phyloP scores from a whole-genome alignment of 495 filamentous ascomycete genomes.

The Chaetomium fimeti region DNA sequence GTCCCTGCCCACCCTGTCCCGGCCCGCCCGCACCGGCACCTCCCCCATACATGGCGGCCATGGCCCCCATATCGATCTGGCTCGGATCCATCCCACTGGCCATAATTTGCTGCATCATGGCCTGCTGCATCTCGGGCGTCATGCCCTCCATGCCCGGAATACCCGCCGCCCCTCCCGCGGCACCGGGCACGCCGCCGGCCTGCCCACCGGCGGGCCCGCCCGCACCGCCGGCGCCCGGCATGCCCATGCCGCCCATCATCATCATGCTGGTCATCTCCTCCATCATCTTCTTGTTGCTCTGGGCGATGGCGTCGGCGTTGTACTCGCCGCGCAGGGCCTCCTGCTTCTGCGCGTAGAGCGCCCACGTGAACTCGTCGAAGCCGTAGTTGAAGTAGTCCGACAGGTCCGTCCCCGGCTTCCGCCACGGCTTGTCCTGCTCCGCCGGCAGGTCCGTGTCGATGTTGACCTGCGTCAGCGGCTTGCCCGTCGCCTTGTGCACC shows the following conservation, averaged over 20 bases:
- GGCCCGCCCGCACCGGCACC: constrained; percentile 39
- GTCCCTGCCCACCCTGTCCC: constrained; percentile 50
- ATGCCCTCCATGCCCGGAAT: constrained; percentile 58
- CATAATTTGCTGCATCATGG: constrained; percentile 81
- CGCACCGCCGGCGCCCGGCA: background rate
- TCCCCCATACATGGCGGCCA: constrained; percentile 51
- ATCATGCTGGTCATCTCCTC: constrained; percentile 90
- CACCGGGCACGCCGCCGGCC: background rate
- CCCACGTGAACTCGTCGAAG: constrained; percentile 99
- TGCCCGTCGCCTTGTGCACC: constrained; percentile 67
- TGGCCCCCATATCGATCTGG: constrained; percentile 56
- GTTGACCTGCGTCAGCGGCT: constrained; percentile 79
- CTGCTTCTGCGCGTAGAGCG: constrained; percentile 88
- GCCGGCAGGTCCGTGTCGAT: constrained; percentile 73
- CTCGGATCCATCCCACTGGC: constrained; percentile 75
- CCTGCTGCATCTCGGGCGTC: constrained; percentile 75
- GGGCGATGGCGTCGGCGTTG: constrained; percentile 55
- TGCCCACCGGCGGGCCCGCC: constrained; percentile 9
- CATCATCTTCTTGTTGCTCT: constrained; percentile 78
- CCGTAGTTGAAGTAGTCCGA: constrained; percentile 99
- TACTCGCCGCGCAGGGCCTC: constrained; percentile 69
- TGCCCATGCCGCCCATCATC: constrained; percentile 58
- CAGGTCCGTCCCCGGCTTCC: constrained; percentile 89
- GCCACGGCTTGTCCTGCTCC: constrained; percentile 89
- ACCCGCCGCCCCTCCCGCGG: background rate